Percentiles rank a stretch among this genome's conserved stretches.
phyloP scores from a whole-genome alignment of 2,329 filamentous ascomycete genomes.

The Trichophyton verrucosum region DNA sequence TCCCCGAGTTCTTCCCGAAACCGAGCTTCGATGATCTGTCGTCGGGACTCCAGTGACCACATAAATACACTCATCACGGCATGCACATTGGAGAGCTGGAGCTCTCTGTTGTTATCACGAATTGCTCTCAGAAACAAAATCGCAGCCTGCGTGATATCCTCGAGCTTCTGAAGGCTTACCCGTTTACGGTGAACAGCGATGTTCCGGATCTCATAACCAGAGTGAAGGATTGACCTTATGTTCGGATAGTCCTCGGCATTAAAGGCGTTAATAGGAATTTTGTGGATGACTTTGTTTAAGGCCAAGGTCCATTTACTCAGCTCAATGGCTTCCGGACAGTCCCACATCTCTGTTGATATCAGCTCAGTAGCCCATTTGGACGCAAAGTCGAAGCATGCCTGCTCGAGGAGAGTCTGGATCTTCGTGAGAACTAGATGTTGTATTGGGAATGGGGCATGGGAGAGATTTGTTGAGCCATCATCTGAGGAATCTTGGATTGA shows the following conservation, averaged over 20 bases:
- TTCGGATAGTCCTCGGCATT: background rate
- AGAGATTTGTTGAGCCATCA: background rate
- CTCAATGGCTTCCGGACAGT: conserved; percentile 27
- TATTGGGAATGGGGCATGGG: conserved; percentile 22
- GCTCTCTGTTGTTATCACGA: background rate
- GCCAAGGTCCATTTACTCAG: conserved; percentile 25
- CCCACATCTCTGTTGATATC: conserved; percentile 19
- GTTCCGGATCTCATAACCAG: background rate
- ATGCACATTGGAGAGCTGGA: background rate
- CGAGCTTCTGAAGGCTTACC: background rate
- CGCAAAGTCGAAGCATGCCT: conserved; percentile 31
- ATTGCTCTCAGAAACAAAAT: background rate
- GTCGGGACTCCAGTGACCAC: background rate
- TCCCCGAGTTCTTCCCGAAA: background rate
- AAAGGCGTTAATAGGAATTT: background rate
- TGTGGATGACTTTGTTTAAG: conserved; percentile 14
- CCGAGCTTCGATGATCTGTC: background rate
- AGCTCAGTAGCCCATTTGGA: conserved; percentile 23
- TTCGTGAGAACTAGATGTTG: conserved; percentile 29
- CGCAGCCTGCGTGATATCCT: background rate
- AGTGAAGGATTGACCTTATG: background rate
- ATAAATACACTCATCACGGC: background rate
- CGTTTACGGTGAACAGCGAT: background rate
- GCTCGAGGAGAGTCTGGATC: conserved; percentile 27
- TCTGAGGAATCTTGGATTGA: background rate